Evolutionary conservation across 192 early-diverging fungal species (phyloP).

Genomic region (Mortierella antarctica): DNA sequence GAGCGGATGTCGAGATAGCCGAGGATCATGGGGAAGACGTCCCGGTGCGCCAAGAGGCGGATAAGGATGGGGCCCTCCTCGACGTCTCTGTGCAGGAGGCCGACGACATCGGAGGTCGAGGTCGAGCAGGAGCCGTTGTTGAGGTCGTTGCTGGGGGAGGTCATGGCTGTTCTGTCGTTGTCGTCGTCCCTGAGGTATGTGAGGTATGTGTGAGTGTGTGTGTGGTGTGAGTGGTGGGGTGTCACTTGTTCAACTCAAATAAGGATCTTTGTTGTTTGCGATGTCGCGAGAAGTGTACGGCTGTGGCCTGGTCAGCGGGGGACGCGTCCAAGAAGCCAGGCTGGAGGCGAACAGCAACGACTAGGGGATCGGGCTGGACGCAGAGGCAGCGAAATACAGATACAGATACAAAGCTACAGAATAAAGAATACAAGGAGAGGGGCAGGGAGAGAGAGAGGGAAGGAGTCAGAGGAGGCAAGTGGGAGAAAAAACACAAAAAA

Average conservation of each 20-base stretch:
- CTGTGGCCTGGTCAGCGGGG: too few relatives aligned
- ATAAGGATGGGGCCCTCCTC: conserved; percentile 23
- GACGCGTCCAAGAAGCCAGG: too few relatives aligned
- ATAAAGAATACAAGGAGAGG: not conserved
- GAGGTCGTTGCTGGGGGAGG: not conserved
- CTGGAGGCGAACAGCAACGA: too few relatives aligned
- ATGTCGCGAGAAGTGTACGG: too few relatives aligned
- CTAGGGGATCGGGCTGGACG: too few relatives aligned
- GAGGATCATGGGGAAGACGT: conserved; percentile 37
- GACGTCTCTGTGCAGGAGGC: not conserved
- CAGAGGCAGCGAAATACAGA: too few relatives aligned
- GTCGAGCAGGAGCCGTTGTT: conserved; percentile 6
- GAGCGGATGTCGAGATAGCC: conserved; percentile 32
- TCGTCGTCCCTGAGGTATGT: too few relatives aligned
- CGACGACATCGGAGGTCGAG: conserved; percentile 7
- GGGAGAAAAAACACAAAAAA: conserved; percentile 1
- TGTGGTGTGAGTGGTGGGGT: too few relatives aligned
- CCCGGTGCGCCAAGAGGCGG: conserved; percentile 21
- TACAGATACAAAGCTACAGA: too few relatives aligned
- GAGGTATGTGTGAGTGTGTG: too few relatives aligned
- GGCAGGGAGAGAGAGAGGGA: not conserved
- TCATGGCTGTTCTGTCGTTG: not conserved
- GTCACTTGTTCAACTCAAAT: too few relatives aligned
- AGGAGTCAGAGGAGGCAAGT: not conserved
- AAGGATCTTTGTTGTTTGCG: too few relatives aligned